Conservation (phyloP, 1,284 basidiomycete genomes). For the Moesziomyces aphidis region DNA sequence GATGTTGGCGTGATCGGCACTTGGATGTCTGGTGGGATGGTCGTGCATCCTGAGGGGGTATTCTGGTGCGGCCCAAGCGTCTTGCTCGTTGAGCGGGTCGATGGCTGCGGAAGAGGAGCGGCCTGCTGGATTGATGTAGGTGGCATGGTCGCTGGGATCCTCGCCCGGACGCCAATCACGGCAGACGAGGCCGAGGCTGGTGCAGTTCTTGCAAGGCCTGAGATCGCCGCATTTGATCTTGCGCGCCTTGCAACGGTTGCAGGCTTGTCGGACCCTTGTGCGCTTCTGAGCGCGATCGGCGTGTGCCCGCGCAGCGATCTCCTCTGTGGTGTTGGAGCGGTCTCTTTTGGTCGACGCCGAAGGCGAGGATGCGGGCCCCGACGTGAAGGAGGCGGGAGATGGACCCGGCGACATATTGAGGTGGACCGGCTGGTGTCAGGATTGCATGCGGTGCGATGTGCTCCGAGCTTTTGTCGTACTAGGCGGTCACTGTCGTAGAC, state of each 20-base stretch:
- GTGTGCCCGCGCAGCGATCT: conserved; percentile 6
- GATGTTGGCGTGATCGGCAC: conserved; percentile 11
- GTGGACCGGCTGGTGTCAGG: not conserved
- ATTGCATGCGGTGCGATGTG: not conserved
- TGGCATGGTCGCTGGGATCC: conserved; percentile 19
- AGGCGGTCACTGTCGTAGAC: no score
- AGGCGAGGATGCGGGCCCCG: conserved; percentile 19
- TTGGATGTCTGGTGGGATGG: not conserved
- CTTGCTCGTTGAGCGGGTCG: conserved; percentile 10
- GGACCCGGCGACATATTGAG: conserved; percentile 29
- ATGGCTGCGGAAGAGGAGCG: conserved; percentile 11
- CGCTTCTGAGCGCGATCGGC: conserved; percentile 32
- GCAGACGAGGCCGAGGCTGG: conserved; percentile 39
- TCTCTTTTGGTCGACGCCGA: conserved; percentile 27
- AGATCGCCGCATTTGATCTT: conserved; percentile 53
- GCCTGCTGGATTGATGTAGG: conserved; percentile 29
- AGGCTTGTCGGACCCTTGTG: conserved; percentile 45
- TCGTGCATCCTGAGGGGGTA: conserved; percentile 8
- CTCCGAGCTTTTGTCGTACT: no score
- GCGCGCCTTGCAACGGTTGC: conserved; percentile 52
- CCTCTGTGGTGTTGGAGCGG: conserved; percentile 27
- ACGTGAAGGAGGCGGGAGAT: conserved; percentile 22
- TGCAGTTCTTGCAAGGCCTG: conserved; percentile 50
- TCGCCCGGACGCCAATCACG: conserved; percentile 50
- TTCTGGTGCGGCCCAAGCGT: conserved; percentile 18